Evolutionary conservation across 192 early-diverging fungal species (phyloP), one percentile per base, ranked within the genome.

Genomic region (Coemansia reversa): DNA sequence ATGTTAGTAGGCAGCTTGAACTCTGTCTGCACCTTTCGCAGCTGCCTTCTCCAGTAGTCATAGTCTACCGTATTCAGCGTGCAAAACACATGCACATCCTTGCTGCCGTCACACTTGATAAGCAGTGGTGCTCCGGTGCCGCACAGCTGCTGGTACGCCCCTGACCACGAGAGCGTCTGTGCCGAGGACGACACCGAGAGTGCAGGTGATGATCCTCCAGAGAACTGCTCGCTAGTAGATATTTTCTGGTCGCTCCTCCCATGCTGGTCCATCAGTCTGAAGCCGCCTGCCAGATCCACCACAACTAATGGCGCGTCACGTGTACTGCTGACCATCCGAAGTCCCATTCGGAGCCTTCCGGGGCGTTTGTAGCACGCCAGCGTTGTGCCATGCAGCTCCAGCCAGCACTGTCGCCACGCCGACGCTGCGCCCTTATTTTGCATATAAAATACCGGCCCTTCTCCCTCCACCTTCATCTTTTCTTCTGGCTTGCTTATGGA

Each of bases 391-490:
- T 57, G 67, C 42, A 83, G 64, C 39, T 79, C 82, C 53, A 80
- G 50, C 77, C 77, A 83, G 32, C 71, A 63, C 8, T 62, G 54
- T 25, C 57, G 49, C 82, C 82, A 83, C 14, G 73, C 63, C 18
- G 74, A 49, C n/a, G 54, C 39, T 8, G 76, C 20, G 18, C 66
- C 64, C 33, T 74, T 74, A 24, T 35, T 60, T 18, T 74, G 63
- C 65, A 84, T 28, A 22, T 80, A 73, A 32, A 74, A 67, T 16
- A 84, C 49, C 14, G 49, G 58, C n/a, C 82, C 74, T 58, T 84
- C 77, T 8, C 67, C 71, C 7, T 67, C 60, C 33, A 62, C 50
- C 3, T 4, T 45, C 22, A 16, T 18, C 5, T 25, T n/a, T 0
- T 27, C 45, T 19, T 51, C 12, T 20, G 23, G 11, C 58, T 19